Evolutionary conservation across 257 asterid genomes (phyloP), one percentile per base, ranked within the genome.

Genomic region (Capsicum baccatum): DNA sequence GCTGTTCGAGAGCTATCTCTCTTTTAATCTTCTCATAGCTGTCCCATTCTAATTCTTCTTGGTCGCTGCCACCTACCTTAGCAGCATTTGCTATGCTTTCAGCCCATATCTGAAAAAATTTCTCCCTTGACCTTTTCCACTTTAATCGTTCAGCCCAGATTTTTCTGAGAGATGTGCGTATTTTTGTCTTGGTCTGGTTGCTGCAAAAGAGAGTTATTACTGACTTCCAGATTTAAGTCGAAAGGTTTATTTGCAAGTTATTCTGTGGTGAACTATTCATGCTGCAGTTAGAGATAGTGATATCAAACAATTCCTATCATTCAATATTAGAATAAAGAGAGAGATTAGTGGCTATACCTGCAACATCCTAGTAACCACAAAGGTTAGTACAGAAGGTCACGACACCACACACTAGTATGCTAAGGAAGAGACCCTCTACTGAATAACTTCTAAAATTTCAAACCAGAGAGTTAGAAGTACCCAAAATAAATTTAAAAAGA

Each of bases 1-100:
- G 89, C 87, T 88, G 88, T 74, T 85, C 85, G 26, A 87, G 88
- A 82, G 93, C 90, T 44, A 90, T 86, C 86, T 90, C 96, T 87
- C 83, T 87, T 83, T 87, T 91, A 54, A 91, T 85, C 82, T 87
- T 92, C 58, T 90, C 94, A 82, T 93, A 93, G 90, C 93, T 93
- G 83, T 94, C 93, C 99, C 99, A 96, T 19, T 93, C 94, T 84
- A 96, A 91, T 89, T 93, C 93, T 86, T 89, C 86, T 86, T 94
- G 94, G 84, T 90, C 96, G 70, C 14, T 80, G 83, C 92, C 92
- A 58, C 98, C 98, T 55, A 44, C 79, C 91, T 91, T 96, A 83
- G 98, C 98, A 88, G 97, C 97, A 50, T 64, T 83, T 58, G 98
- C 98, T 56, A 96, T 92, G 88, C 91, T 91, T 83, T 90, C 91